Conservation (phyloP, 148 eudicot species). For the Fagopyrum esculentum region DNA sequence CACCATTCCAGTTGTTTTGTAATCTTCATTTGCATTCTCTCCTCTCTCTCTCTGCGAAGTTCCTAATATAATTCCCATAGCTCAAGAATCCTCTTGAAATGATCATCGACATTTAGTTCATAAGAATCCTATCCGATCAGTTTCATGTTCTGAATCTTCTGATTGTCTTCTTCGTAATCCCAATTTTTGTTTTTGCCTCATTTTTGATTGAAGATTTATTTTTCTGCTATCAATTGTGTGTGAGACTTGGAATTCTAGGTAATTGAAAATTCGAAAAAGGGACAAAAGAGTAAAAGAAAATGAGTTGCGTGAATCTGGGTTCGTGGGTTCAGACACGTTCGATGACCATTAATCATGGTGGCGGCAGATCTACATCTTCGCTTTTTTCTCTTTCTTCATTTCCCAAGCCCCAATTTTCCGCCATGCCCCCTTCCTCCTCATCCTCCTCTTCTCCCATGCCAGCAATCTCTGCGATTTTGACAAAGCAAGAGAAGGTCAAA, state of each 20-base stretch:
- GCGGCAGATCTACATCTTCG: slow-evolving; percentile 6
- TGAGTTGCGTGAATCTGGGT: slow-evolving; percentile 19
- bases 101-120: background rate
- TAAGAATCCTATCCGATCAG: background rate
- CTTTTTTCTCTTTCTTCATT: background rate
- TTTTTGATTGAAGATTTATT: background rate
- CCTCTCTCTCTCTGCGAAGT: background rate
- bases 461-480: slow-evolving; percentile 30
- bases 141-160: background rate
- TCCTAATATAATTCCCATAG: background rate
- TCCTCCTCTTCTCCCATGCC: background rate
- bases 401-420: background rate
- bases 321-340: slow-evolving; percentile 11
- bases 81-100: background rate
- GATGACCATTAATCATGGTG: background rate
- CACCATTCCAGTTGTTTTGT: background rate
- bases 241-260: background rate
- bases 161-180: background rate
- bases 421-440: background rate
- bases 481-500: slow-evolving; percentile 27
- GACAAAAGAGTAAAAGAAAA: background rate
- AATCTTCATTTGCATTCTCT: background rate
- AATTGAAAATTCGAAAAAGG: background rate
- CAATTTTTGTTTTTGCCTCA: background rate
- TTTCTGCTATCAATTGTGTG: background rate